Percentiles rank a stretch among this genome's conserved stretches.
Evolutionary conservation across 257 asterid species (phyloP).

Genomic region (Solanum clarkiae): DNA sequence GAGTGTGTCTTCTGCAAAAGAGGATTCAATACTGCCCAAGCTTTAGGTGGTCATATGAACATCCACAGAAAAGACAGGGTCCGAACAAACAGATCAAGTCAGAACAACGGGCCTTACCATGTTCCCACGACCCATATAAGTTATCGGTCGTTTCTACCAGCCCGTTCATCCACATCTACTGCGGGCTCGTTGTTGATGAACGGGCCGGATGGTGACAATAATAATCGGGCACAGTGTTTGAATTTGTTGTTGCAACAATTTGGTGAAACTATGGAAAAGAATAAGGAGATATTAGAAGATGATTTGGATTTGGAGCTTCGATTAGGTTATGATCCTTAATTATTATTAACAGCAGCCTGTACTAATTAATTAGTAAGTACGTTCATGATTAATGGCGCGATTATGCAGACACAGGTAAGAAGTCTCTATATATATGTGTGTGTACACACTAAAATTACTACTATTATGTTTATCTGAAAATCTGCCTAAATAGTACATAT

Average conservation of each 20-base stretch:
- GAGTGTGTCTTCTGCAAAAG: constrained; percentile 76
- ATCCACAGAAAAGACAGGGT: constrained; percentile 62
- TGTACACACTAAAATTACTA: neutral
- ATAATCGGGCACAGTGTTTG: neutral
- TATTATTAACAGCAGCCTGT: neutral
- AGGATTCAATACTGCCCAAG: constrained; percentile 85
- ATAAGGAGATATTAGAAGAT: constrained; percentile 16
- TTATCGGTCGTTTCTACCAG: constrained; percentile 13
- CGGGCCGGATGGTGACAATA: neutral
- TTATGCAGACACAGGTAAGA: neutral
- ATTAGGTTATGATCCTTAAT: constrained; percentile 27
- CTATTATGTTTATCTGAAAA: neutral
- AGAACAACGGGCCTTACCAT: neutral
- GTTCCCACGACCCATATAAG: neutral
- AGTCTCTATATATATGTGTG: too few species aligned
- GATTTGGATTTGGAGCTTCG: constrained; percentile 85
- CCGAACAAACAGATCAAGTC: constrained; percentile 13
- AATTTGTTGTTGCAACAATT: constrained; percentile 28
- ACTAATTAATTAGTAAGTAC: neutral
- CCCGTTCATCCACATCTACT: neutral
- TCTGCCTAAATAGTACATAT: neutral
- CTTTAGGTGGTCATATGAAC: constrained; percentile 87
- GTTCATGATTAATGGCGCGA: neutral
- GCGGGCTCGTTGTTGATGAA: neutral
- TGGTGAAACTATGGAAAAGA: constrained; percentile 8